Evolutionary conservation across 257 asterid species (phyloP), one percentile per base, ranked within the genome.

Genomic region (Lantana camara): DNA sequence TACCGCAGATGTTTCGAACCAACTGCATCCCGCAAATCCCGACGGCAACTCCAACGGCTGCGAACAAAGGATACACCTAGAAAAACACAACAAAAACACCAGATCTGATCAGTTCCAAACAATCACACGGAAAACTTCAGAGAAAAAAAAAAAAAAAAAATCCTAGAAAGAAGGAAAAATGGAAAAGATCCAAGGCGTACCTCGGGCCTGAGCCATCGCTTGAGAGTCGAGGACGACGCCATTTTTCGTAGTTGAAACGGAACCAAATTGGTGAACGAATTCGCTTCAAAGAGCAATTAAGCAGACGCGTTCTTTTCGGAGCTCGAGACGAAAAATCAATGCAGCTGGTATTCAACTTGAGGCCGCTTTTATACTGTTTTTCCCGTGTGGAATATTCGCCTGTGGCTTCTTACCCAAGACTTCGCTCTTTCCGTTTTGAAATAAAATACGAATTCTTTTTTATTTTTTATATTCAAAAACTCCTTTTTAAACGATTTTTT

Each of bases 201-300:
- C 97, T 90, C 97, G 48, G 97, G 97, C 81, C 95, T 77, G 50
- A 90, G 79, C 97, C 97, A 90, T 73, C 97, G 79, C 72, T 71
- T 90, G 77, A 81, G 57, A 64, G 82, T 51, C 13, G 82, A 17
- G 10, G 94, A 70, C 5, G 95, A 77, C 64, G 96, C 87, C 96
- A 90, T 87, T 23, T 34, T 4, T 52, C 8, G 61, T 60, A 11
- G 63, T 7, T 11, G 22, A 58, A 37, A 60, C 58, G 68, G 66
- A 69, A 35, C 27, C 63, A 32, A 60, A 16, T 9, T 20, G 49
- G 7, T 3, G 27, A 63, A 57, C 41, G 41, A 63, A 62, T 15
- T 70, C 7, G 21, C 22, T 52, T 50, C 27, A 2, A 35, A 35
- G 20, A 53, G 35, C 46, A 22, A 12, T 0, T 12, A 1, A 16